phyloP scores from a whole-genome alignment of 208 protist species.

The Wallacemonas sp. region DNA sequence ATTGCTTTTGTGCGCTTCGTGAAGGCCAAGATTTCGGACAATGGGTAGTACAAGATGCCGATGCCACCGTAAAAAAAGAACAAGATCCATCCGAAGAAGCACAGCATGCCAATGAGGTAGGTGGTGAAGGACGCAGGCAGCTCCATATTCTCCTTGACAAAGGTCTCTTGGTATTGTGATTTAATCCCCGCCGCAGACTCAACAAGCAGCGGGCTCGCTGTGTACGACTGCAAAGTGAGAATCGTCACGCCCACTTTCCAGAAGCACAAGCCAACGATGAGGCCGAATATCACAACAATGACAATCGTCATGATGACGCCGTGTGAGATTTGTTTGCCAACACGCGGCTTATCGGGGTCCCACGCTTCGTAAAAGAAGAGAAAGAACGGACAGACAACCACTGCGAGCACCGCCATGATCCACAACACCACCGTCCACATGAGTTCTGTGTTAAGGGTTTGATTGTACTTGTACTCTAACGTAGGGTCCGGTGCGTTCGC shows the following conservation, averaged over 20 bases:
- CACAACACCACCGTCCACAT: constrained; percentile 92
- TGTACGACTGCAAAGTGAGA: constrained; percentile 44
- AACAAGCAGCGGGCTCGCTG: constrained; percentile 30
- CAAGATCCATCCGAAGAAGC: constrained; percentile 85
- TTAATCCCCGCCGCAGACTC: constrained; percentile 3
- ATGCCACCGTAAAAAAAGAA: constrained; percentile 94
- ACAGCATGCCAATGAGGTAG: constrained; percentile 80
- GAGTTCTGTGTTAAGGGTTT: constrained; percentile 78
- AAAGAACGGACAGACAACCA: constrained; percentile 90
- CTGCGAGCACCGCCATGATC: constrained; percentile 50
- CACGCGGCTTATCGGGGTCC: constrained; percentile 78
- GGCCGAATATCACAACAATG: constrained; percentile 53
- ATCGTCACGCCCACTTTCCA: constrained; percentile 45
- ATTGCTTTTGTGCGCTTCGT: constrained; percentile 59
- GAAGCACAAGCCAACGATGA: constrained; percentile 63
- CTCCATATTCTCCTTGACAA: constrained; percentile 22
- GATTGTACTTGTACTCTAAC: constrained; percentile 39
- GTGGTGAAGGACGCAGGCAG: constrained; percentile 70
- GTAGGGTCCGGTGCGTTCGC: constrained; percentile 83
- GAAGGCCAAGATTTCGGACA: constrained; percentile 44
- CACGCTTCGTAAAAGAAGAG: constrained; percentile 95
- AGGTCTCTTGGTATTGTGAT: constrained; percentile 19
- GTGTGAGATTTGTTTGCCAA: constrained; percentile 52
- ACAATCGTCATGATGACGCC: constrained; percentile 73
- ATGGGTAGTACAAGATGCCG: constrained; percentile 91